Evolutionary conservation across 345 rosid genomes (phyloP).

Genomic region (Pugionium cornutum): DNA sequence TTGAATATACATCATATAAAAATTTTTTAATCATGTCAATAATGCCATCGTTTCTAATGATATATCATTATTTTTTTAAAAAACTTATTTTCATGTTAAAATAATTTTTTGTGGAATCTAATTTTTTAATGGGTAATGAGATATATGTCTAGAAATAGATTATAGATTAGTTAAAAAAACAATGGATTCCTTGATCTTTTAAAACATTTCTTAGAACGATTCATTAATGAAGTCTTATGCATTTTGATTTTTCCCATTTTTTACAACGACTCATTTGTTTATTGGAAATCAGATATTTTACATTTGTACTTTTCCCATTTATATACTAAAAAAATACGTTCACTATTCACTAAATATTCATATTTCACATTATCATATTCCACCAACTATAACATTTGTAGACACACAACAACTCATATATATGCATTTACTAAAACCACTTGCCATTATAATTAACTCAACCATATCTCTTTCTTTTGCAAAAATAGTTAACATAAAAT

Average conservation of each 20-base stretch:
- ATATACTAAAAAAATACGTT: not conserved
- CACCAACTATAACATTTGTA: constrained; percentile 39
- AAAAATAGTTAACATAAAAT: not conserved
- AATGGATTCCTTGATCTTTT: not conserved
- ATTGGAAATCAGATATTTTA: constrained; percentile 20
- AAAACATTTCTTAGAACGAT: not conserved
- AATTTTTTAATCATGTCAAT: too few relatives aligned
- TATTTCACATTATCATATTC: constrained; percentile 34
- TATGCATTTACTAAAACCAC: constrained; percentile 39
- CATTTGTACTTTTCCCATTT: constrained; percentile 1
- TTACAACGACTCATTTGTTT: constrained; percentile 2
- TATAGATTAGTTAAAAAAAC: not conserved
- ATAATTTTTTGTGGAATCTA: too few relatives aligned
- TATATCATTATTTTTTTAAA: too few relatives aligned
- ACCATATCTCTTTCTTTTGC: constrained; percentile 29
- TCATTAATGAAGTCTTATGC: not conserved
- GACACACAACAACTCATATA: constrained; percentile 32
- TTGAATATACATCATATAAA: too few relatives aligned
- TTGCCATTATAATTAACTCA: constrained; percentile 33
- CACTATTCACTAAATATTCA: not conserved
- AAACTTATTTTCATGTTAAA: too few relatives aligned
- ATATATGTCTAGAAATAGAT: too few relatives aligned
- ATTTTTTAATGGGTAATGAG: too few relatives aligned
- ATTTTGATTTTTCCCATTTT: not conserved
- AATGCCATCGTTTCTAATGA: too few relatives aligned